phyloP scores from a whole-genome alignment of 192 early-diverging fungal genomes.

The Linnemannia schmuckeri region DNA sequence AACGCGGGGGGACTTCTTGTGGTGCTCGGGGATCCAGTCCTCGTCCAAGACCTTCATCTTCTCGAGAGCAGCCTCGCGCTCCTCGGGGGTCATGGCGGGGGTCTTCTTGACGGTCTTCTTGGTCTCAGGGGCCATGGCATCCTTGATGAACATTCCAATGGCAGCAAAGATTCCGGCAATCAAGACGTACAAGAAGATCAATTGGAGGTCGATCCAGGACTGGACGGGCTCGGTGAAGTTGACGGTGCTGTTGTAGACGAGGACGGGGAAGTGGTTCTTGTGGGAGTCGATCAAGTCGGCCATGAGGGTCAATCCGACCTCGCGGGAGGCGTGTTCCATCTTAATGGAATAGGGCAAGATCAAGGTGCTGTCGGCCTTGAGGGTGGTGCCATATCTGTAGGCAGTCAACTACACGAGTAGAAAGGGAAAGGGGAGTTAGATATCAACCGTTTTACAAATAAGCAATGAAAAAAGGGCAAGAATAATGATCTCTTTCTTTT shows the following conservation, averaged over 20 bases:
- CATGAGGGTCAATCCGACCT: slow-evolving; percentile 52
- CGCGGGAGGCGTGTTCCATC: slow-evolving; percentile 48
- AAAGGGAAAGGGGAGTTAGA: not conserved
- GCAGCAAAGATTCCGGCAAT: slow-evolving; percentile 52
- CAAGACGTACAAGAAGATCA: slow-evolving; percentile 54
- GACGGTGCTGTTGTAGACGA: slow-evolving; percentile 54
- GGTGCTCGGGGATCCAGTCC: slow-evolving; percentile 59
- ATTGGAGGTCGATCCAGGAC: slow-evolving; percentile 51
- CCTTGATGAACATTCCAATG: slow-evolving; percentile 52
- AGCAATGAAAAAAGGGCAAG: not conserved
- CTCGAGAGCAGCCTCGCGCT: slow-evolving; percentile 52
- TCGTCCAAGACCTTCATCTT: slow-evolving; percentile 56
- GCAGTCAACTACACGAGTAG: slow-evolving; percentile 37
- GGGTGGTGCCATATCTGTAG: slow-evolving; percentile 47
- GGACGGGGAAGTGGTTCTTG: slow-evolving; percentile 54
- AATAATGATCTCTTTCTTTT: not conserved
- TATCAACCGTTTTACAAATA: not conserved
- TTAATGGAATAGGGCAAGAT: slow-evolving; percentile 50
- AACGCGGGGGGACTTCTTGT: slow-evolving; percentile 57
- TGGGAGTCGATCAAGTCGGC: slow-evolving; percentile 50
- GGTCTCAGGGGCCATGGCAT: slow-evolving; percentile 35
- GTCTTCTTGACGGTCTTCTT: slow-evolving; percentile 47
- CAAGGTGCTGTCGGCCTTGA: slow-evolving; percentile 51
- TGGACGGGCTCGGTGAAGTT: slow-evolving; percentile 52
- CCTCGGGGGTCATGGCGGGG: slow-evolving; percentile 51